Evolutionary conservation across 768 basidiomycete species (phyloP), one percentile per base, ranked within the genome.

Genomic region (Dendrothele bispora): DNA sequence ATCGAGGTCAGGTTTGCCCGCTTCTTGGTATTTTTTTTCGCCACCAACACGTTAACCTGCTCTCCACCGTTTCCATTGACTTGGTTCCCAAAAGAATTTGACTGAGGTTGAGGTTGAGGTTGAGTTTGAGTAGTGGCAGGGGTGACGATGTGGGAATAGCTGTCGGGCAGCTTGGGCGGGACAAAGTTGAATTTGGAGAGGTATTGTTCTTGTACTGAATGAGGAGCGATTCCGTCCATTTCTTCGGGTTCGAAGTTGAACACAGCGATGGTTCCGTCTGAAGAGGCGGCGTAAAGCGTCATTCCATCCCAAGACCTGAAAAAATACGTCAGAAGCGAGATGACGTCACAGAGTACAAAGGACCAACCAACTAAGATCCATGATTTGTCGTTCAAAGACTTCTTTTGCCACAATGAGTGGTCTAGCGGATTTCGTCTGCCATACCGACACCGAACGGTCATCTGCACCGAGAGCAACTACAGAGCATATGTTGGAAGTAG

Each of bases 391-490:
- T 45, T 95, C 94, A 53, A 98, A 98, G 0, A 95, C 88, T 53
- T 98, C 93, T 59, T 91, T 87, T 0, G 94, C 84, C 2, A 98
- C 95, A 39, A 97, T 89, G 15, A 98, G 70, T 1, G 97, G 97
- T 28, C 91, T 79, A 3, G 89, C 90, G 0, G 85, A 83, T 55
- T 94, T 93, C 3, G 95, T 98, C 64, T 95, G 85, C 97, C 97
- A 99, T 7, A 99, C 82, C 3, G 94, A 97, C 24, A 99, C 84
- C 5, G 90, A 91, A 50, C 91, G 79, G 61, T 97, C 93, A 57
- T 95, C 93, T 0, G 93, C 92, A 27, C 95, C 94, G 12, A 99
- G 78, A 2, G 97, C 97, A 15, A 93, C 88, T 10, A 95, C 88
- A 11, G 91, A 91, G 54, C 90, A 93, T 49, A 93, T 88, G 55